Evolutionary conservation across 768 basidiomycete species (phyloP).

Genomic region (Russula virescens): DNA sequence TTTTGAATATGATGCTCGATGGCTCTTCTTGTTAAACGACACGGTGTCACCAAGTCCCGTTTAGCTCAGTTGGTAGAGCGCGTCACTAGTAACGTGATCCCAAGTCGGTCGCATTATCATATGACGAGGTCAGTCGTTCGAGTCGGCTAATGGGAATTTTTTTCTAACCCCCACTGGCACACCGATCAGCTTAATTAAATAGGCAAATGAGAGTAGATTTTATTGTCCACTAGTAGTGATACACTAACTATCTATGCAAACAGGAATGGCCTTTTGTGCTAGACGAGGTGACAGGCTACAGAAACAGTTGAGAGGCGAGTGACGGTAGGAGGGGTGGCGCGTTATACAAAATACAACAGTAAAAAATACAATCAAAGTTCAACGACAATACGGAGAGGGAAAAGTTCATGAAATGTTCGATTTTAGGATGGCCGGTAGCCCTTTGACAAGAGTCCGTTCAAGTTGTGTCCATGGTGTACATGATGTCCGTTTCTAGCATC

Average conservation of each 20-base stretch:
- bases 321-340: not conserved
- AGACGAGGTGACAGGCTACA: not conserved
- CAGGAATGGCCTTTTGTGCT: not conserved
- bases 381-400: not conserved
- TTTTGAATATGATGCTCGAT: no score
- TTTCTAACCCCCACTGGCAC: not conserved
- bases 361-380: not conserved
- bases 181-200: no score
- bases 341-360: not conserved
- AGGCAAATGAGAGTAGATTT: no score
- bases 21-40: not conserved
- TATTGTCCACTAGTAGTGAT: not conserved
- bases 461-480: not conserved
- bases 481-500: constrained; percentile 6
- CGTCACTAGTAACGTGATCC: constrained; percentile 48
- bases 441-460: not conserved
- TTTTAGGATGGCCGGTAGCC: not conserved
- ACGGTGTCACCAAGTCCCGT: constrained; percentile 20
- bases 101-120: not conserved
- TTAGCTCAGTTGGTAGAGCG: constrained; percentile 50
- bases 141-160: constrained; percentile 21
- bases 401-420: not conserved
- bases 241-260: not conserved
- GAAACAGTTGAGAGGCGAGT: not conserved
- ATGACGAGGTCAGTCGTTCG: constrained; percentile 24